Evolutionary conservation across 495 filamentous ascomycete genomes (phyloP).

Genomic region (Clavariopsis aquatica): DNA sequence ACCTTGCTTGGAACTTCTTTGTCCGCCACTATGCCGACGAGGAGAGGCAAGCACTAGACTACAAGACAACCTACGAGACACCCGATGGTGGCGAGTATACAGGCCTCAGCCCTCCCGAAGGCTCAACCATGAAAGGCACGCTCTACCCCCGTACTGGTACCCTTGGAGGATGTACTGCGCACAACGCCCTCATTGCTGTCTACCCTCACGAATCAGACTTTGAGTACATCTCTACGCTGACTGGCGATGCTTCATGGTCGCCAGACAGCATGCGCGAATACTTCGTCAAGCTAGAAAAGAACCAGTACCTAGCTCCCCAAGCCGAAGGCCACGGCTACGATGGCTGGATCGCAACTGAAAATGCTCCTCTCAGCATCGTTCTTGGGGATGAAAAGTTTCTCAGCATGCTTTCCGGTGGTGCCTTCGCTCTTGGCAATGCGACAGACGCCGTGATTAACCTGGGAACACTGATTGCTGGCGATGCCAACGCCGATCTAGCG

Average conservation of each 20-base stretch:
- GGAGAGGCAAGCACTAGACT: slow-evolving; percentile 20
- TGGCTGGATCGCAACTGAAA: slow-evolving; percentile 14
- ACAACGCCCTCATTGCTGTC: slow-evolving; percentile 52
- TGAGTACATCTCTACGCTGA: slow-evolving; percentile 50
- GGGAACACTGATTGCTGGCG: neutral
- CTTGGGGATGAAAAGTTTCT: neutral
- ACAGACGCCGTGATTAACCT: slow-evolving; percentile 7
- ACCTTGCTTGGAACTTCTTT: slow-evolving; percentile 32
- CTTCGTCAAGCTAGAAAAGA: slow-evolving; percentile 39
- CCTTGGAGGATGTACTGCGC: slow-evolving; percentile 54
- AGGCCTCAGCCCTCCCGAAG: slow-evolving; percentile 45
- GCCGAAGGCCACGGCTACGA: slow-evolving; percentile 20
- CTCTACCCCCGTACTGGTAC: slow-evolving; percentile 53
- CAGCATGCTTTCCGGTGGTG: slow-evolving; percentile 11
- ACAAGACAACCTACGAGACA: slow-evolving; percentile 22
- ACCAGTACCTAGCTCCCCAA: slow-evolving; percentile 7
- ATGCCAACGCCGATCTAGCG: slow-evolving; percentile 11
- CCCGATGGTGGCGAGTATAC: slow-evolving; percentile 25
- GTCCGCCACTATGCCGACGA: slow-evolving; percentile 29
- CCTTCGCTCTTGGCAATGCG: slow-evolving; percentile 10
- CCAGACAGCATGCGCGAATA: slow-evolving; percentile 49
- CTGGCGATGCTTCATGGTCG: slow-evolving; percentile 53
- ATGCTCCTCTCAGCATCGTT: slow-evolving; percentile 15
- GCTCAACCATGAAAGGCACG: slow-evolving; percentile 48
- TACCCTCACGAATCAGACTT: slow-evolving; percentile 50